phyloP scores from a whole-genome alignment of 768 basidiomycete species.

The Boletellus ananas region DNA sequence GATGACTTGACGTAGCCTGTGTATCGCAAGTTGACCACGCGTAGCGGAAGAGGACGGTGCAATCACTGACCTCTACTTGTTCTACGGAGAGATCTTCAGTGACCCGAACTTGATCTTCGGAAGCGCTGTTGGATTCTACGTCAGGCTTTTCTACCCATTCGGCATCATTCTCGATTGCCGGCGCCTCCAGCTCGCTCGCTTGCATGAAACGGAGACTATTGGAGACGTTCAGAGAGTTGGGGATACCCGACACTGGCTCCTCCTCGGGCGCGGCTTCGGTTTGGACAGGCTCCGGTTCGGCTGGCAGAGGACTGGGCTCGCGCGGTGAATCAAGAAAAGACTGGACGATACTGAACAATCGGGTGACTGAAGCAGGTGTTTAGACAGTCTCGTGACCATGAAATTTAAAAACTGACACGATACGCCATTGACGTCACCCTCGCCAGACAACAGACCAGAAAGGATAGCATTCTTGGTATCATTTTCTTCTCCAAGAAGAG shows the following conservation, averaged over 20 bases:
- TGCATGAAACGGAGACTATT: slow-evolving; percentile 78
- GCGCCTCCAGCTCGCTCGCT: slow-evolving; percentile 68
- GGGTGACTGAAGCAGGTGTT: slow-evolving; percentile 45
- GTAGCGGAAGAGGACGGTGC: background rate
- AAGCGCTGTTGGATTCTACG: slow-evolving; percentile 16
- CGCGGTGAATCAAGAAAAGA: slow-evolving; percentile 48
- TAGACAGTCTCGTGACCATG: slow-evolving; percentile 3
- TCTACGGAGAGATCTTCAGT: slow-evolving; percentile 8
- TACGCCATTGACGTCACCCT: slow-evolving; percentile 59
- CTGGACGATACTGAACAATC: slow-evolving; percentile 55
- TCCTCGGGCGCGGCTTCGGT: slow-evolving; percentile 25
- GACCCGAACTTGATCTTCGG: slow-evolving; percentile 17
- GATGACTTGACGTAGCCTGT: slow-evolving; percentile 25
- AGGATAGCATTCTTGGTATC: slow-evolving; percentile 50
- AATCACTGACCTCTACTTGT: slow-evolving; percentile 33
- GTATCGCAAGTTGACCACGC: background rate
- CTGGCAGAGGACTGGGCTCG: slow-evolving; percentile 32
- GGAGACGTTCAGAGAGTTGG: slow-evolving; percentile 37
- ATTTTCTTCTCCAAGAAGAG: slow-evolving; percentile 53
- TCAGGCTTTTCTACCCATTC: slow-evolving; percentile 58
- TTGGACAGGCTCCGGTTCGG: slow-evolving; percentile 24
- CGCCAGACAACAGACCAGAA: slow-evolving; percentile 51
- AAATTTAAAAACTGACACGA: slow-evolving; percentile 48
- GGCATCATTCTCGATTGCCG: slow-evolving; percentile 47
- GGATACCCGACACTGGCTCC: slow-evolving; percentile 40